Evolutionary conservation across 768 basidiomycete genomes (phyloP).

Genomic region (Tricholoma bakamatsutake): DNA sequence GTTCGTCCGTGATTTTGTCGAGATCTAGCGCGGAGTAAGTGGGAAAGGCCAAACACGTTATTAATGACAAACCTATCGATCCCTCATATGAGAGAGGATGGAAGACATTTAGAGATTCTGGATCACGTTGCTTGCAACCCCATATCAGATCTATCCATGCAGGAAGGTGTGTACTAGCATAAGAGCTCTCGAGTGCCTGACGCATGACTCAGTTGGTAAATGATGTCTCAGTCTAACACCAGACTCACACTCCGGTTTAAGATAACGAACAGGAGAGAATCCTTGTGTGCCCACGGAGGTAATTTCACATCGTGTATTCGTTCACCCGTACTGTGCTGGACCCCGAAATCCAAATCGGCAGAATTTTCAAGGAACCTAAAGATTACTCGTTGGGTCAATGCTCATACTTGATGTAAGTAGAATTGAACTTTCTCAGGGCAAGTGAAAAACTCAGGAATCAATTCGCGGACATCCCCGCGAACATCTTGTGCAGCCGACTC

Average conservation of each 20-base stretch:
- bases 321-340: slow-evolving; percentile 66
- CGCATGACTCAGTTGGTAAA: not conserved
- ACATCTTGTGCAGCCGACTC: slow-evolving; percentile 81
- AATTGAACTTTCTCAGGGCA: slow-evolving; percentile 61
- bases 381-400: not conserved
- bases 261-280: slow-evolving; percentile 77
- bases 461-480: slow-evolving; percentile 87
- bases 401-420: not conserved
- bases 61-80: slow-evolving; percentile 53
- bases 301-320: slow-evolving; percentile 83
- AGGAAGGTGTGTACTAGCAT: slow-evolving; percentile 78
- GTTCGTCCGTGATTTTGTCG: slow-evolving; percentile 77
- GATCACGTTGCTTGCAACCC: slow-evolving; percentile 81
- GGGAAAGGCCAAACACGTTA: not conserved
- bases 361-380: slow-evolving; percentile 78
- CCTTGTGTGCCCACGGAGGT: slow-evolving; percentile 84
- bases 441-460: slow-evolving; percentile 86
- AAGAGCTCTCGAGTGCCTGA: slow-evolving; percentile 82
- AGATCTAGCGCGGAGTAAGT: slow-evolving; percentile 47
- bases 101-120: slow-evolving; percentile 74
- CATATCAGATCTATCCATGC: slow-evolving; percentile 95
- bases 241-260: slow-evolving; percentile 64
- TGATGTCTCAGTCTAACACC: not conserved
- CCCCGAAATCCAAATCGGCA: slow-evolving; percentile 74
- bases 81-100: slow-evolving; percentile 94